These are phyloP conservation scores for Agrostemma githago DNA, from an alignment of 148 eudicot species.

Conservation along the genomic window DNA sequence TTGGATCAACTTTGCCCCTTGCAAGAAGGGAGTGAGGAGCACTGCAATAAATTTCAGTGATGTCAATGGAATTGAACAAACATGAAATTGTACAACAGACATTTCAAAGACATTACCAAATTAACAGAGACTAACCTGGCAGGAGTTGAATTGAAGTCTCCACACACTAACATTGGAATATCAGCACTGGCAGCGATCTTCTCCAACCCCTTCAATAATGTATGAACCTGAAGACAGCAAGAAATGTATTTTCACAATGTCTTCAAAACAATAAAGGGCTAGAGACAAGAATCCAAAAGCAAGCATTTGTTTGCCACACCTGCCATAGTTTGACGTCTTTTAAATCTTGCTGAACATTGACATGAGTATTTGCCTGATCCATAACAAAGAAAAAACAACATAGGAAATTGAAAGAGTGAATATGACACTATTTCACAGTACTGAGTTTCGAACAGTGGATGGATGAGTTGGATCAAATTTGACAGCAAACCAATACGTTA, in stretches of 20 bases:
- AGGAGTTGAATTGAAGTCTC: conserved; percentile 93
- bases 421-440: not conserved
- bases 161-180: conserved; percentile 96
- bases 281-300: not conserved
- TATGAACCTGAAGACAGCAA: conserved; percentile 63
- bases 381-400: conserved; percentile 14
- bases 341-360: conserved; percentile 78
- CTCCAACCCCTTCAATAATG: conserved; percentile 89
- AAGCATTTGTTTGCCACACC: conserved; percentile 33
- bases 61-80: not conserved
- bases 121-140: conserved; percentile 53
- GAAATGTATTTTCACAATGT: not conserved
- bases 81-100: not conserved
- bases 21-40: conserved; percentile 97
- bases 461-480: too few species aligned
- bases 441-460: not conserved
- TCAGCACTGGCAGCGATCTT: conserved; percentile 96
- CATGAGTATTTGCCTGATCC: conserved; percentile 94
- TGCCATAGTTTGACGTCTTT: conserved; percentile 99
- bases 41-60: conserved; percentile 41
- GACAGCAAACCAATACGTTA: too few species aligned
- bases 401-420: not conserved
- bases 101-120: not conserved
- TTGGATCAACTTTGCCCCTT: conserved; percentile 85
- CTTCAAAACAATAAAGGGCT: not conserved